Percentiles rank a stretch among this genome's conserved stretches.
Evolutionary conservation across 2,329 filamentous ascomycete genomes (phyloP).

Genomic region (Ophiocordyceps camponoti-floridani): DNA sequence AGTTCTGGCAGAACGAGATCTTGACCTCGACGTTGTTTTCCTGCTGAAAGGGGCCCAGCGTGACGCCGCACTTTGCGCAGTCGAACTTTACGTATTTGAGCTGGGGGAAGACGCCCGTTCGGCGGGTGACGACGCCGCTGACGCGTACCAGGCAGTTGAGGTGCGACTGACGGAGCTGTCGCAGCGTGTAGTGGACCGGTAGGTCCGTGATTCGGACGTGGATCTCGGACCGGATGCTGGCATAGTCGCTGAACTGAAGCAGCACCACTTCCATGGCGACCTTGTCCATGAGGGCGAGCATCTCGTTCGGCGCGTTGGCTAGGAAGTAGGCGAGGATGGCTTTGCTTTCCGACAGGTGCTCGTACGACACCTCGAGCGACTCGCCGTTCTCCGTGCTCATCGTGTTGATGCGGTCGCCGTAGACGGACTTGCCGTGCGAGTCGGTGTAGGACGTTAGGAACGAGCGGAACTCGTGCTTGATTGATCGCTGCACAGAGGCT

Average conservation of each 20-base stretch:
- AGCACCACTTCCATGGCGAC: conserved; percentile 94
- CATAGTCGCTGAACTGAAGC: conserved; percentile 92
- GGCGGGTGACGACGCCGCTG: conserved; percentile 83
- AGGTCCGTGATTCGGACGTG: conserved; percentile 93
- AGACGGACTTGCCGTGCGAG: conserved; percentile 74
- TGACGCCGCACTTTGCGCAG: conserved; percentile 81
- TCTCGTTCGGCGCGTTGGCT: conserved; percentile 86
- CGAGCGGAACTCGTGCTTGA: conserved; percentile 91
- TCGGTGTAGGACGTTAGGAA: conserved; percentile 96
- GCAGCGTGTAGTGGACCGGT: conserved; percentile 85
- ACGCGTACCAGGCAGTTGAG: conserved; percentile 92
- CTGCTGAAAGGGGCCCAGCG: conserved; percentile 89
- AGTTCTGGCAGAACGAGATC: conserved; percentile 90
- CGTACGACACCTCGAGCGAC: conserved; percentile 88
- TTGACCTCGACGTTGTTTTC: conserved; percentile 94
- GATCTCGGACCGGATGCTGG: conserved; percentile 92
- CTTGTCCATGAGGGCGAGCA: conserved; percentile 89
- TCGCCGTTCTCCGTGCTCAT: conserved; percentile 97
- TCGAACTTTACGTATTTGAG: conserved; percentile 98
- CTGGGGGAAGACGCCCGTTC: conserved; percentile 92
- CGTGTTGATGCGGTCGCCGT: conserved; percentile 82
- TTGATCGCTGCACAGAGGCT: conserved; percentile 76
- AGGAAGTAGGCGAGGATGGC: conserved; percentile 91
- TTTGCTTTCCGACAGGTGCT: conserved; percentile 77
- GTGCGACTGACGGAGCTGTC: conserved; percentile 86